Evolutionary conservation across 2,329 filamentous ascomycete genomes (phyloP), one percentile per base, ranked within the genome.

Genomic region (Penicillium hesseltinei): DNA sequence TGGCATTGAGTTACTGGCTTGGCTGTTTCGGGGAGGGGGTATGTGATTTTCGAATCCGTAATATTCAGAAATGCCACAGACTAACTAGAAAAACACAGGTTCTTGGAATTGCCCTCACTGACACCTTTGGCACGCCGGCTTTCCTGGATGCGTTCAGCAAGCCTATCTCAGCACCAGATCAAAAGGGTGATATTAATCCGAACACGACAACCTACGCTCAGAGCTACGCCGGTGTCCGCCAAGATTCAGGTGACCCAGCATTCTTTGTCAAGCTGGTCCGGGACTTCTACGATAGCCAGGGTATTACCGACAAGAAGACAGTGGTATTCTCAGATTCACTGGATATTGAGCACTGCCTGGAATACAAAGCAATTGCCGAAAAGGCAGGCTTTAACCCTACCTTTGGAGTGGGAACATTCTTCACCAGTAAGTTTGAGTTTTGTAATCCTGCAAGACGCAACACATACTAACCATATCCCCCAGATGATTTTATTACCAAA

Each of bases 291-390:
- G 85, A 92, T 63, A 73, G 79, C 17, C 82, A 89, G 65, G 87
- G 87, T 5, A 89, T 97, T 73, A 86, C 81, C 51, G 89, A 88
- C 3, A 87, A 87, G 77, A 97, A 97, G 81, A 86, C 84, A 0
- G 88, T 99, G 59, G 93, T 99, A 3, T 99, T 97, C 73, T 97
- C 93, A 0, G 94, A 99, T 75, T 95, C 92, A 5, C 79, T 99
- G 57, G 90, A 97, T 71, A 90, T 97, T 49, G 92, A 97, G 38
- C 84, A 88, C 54, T 97, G 93, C 71, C 80, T 97, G 49, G 86
- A 95, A 73, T 99, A 97, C 79, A 96, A 96, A 80, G 78, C 84
- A 56, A 83, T 91, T 29, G 88, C 92, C 0, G 91, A 97, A 64
- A 83, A 86, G 39, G 84, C 87, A 15, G 90, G 90, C 1, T 92